Evolutionary conservation across 1,139 yeast genomes (phyloP).

Genomic region (Chernovozyma aurita): DNA sequence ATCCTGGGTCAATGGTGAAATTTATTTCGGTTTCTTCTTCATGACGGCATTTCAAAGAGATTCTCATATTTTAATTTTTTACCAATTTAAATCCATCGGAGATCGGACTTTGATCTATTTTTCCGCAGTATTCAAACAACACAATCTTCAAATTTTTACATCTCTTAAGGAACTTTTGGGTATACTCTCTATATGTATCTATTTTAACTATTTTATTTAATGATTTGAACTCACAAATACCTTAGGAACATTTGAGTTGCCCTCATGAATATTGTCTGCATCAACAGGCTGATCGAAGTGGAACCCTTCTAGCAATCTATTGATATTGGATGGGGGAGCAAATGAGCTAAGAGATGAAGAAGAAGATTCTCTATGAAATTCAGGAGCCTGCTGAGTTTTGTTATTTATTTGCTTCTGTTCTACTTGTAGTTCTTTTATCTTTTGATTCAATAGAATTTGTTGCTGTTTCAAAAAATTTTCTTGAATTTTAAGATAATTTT

Average conservation of each 20-base stretch:
- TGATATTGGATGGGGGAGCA: slow-evolving; percentile 3
- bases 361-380: slow-evolving; percentile 5
- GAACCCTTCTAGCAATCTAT: slow-evolving; percentile 1
- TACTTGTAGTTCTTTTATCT: slow-evolving; percentile 15
- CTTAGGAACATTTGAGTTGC: slow-evolving; percentile 10
- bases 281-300: neutral
- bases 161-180: too few species aligned
- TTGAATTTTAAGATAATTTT: slow-evolving; percentile 34
- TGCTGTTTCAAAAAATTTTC: slow-evolving; percentile 37
- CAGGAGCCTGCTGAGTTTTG: neutral
- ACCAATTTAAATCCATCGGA: too few species aligned
- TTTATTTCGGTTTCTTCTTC: too few species aligned
- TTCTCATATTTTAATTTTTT: too few species aligned
- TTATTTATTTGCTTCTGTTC: slow-evolving; percentile 4
- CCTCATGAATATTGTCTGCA: too few species aligned
- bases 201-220: too few species aligned
- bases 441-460: slow-evolving; percentile 28
- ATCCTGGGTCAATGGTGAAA: too few species aligned
- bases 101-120: too few species aligned
- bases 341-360: slow-evolving; percentile 5
- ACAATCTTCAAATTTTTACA: too few species aligned
- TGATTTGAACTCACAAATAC: slow-evolving; percentile 14
- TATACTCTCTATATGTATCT: too few species aligned
- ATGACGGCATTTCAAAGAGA: too few species aligned
- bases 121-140: too few species aligned